Base-by-base conservation (phyloP, 129 eudicot genomes). In the Chrysanthemum seticuspe region DNA sequence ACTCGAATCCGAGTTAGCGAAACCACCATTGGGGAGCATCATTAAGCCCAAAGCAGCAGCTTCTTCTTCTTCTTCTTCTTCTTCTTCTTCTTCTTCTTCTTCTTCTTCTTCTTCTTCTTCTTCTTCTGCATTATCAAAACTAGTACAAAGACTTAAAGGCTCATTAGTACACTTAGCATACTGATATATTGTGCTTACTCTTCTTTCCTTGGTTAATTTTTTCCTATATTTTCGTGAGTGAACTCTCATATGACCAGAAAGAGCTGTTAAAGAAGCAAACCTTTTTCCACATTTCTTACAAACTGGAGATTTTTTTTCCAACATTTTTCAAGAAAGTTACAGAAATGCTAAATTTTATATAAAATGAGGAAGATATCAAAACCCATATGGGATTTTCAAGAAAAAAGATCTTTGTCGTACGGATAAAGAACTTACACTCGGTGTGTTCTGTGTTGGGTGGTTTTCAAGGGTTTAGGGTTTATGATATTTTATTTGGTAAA, bases 211-310 rank as follows among this genome's bases (percentile, higher is more conserved):
- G 7, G 1, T 4, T 53, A 36, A 12, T 71, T 74, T 72, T 51
- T 34, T 77, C 10, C 40, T 66, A 40, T 40, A 40, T 63, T 85
- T 85, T 49, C 36, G 64, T 10, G 89, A 79, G 47, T 88, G 89
- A 36, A 67, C 40, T 70, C 78, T 82, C 89, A 79, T 81, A 56
- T 88, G 95, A 66, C 80, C 87, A n/a, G 83, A 52, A 10, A 88
- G 74, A 73, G 83, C 88, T 72, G 74, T 81, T 73, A 71, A 13
- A 44, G 91, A 78, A 52, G 62, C 53, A 71, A 88, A 85, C 70
- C 34, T 81, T 79, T 79, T 85, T 21, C 85, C 91, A 80, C 91
- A 88, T 83, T 85, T 78, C 74, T 80, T 80, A 64, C 94, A 87
- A 31, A 31, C 36, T 31, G 36, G 36, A 31, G 36, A 31, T 44